A percentile compares a stretch with the other conserved stretches of the same genome.
Evolutionary conservation across 805 yeast species (phyloP).

Genomic region (Wickerhamomyces subpelliculosus): DNA sequence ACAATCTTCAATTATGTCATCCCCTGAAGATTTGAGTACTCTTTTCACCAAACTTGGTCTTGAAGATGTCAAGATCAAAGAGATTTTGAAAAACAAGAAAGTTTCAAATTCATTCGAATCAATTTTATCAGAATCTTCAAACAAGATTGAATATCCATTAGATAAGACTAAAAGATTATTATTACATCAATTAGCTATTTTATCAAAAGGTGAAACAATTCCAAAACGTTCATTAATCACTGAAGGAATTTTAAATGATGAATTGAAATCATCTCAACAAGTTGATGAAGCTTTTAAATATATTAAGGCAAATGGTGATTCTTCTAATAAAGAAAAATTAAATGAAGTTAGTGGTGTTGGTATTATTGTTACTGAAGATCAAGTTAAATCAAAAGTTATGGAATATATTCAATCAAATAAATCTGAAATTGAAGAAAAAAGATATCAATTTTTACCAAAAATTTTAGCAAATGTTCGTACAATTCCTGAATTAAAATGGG

Average conservation of each 20-base stretch:
- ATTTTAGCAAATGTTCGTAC: constrained; percentile 72
- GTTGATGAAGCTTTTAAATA: constrained; percentile 77
- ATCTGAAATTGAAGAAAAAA: constrained; percentile 54
- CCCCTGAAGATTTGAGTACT: constrained; percentile 29
- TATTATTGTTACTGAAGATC: constrained; percentile 55
- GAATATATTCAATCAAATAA: constrained; percentile 54
- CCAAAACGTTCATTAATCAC: constrained; percentile 46
- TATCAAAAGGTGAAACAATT: constrained; percentile 49
- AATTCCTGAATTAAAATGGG: constrained; percentile 81
- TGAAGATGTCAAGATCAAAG: constrained; percentile 67
- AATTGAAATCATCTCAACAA: constrained; percentile 63
- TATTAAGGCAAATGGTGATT: constrained; percentile 42
- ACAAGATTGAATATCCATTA: constrained; percentile 27
- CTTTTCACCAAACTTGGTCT: constrained; percentile 47
- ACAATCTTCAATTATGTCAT: constrained; percentile 4
- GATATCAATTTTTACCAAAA: constrained; percentile 76
- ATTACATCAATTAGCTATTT: constrained; percentile 71
- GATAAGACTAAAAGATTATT: constrained; percentile 58
- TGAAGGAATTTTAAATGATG: constrained; percentile 55
- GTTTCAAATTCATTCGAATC: constrained; percentile 64
- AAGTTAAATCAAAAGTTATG: constrained; percentile 51
- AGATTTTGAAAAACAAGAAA: constrained; percentile 79
- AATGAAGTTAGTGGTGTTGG: constrained; percentile 79
- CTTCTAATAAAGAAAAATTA: constrained; percentile 42
- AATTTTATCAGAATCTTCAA: constrained; percentile 41